Conservation (phyloP, 208 protist genomes). For the Crithidia sp. region DNA sequence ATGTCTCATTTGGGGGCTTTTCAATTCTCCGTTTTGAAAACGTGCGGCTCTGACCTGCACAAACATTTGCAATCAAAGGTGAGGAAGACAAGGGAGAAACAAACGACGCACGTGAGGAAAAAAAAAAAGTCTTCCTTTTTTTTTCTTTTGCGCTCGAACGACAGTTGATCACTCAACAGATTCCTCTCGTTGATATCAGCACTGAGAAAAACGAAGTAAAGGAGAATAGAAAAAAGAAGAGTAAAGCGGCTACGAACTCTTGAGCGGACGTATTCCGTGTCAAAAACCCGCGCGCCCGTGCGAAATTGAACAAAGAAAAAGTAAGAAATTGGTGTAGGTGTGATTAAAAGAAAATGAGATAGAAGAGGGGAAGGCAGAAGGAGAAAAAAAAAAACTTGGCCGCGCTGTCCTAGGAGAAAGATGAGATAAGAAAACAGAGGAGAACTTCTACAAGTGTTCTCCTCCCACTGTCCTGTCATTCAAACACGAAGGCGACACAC, state of each 20-base stretch:
- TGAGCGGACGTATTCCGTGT: slow-evolving; percentile 5
- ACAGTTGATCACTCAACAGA: not conserved
- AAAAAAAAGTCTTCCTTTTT: not conserved
- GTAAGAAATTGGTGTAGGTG: not conserved
- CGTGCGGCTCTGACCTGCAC: not conserved
- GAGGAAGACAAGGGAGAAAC: slow-evolving; percentile 1
- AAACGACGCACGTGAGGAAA: not conserved
- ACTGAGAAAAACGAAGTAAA: not conserved
- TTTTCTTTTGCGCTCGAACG: not conserved
- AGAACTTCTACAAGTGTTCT: not conserved
- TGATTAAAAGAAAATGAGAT: not conserved
- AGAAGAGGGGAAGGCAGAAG: not conserved
- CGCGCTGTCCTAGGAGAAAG: not conserved
- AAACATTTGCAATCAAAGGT: slow-evolving; percentile 5
- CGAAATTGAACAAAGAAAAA: slow-evolving; percentile 13
- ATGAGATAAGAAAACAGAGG: not conserved
- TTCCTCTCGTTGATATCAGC: slow-evolving; percentile 1
- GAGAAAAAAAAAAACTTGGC: not conserved
- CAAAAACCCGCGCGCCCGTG: slow-evolving; percentile 4
- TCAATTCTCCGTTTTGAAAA: not conserved
- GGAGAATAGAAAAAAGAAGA: slow-evolving; percentile 8
- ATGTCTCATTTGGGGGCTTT: too few species aligned
- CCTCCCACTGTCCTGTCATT: not conserved
- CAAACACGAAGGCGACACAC: not conserved
- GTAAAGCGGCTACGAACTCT: not conserved